Base-by-base conservation (phyloP, 768 basidiomycete genomes). In the Macrolepiota dolichaula region DNA sequence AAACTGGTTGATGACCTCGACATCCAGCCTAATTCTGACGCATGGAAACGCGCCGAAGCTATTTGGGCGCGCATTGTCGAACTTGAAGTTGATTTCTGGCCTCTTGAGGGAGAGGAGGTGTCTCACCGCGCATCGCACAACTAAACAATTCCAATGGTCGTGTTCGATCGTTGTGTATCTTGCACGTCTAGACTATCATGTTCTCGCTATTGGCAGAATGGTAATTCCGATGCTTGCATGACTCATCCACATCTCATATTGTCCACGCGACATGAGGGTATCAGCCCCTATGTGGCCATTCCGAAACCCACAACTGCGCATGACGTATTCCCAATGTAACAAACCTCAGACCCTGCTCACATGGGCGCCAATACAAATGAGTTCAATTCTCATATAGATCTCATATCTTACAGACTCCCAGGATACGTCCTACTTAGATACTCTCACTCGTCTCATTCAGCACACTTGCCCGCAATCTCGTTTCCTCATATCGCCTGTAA, bases 81-180 rank as follows among this genome's bases (percentile, higher is more conserved):
- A 62, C 76, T 89, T 0, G 87, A 89, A 67, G 77, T 73, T 35
- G 78, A 69, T 3, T 88, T 88, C 66, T 87, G 86, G 86, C 86
- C 85, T 2, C 62, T 69, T 7, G 73, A 70, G 13, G 77, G 75
- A 2, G 82, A 76, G 55, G 72, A 74, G 62, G 29, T 61, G 47
- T 49, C 51, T 37, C 59, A 53, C 22, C 59, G 59, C 22, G 12
- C 24, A 22, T 25, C 52, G 5, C 19, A 37, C n/a, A 36, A 57
- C 35, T 47, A 42, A 24, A 53, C 19, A 44, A 44, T 10, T 7
- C 13, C 42, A 44, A 19, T 2, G 9, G 13, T 7, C 19, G 19
- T 11, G 15, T 4, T 25, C 37, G 49, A n/a, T 27, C 7, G 7
- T 40, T 37, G 35, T 54, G 36, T 38, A 49, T 22, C 19, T 49